Percentiles rank a stretch among this genome's conserved stretches.
These are phyloP conservation scores for Leishmania gerbilli DNA, from an alignment of 208 protist genomes.

Conservation along the genomic window DNA sequence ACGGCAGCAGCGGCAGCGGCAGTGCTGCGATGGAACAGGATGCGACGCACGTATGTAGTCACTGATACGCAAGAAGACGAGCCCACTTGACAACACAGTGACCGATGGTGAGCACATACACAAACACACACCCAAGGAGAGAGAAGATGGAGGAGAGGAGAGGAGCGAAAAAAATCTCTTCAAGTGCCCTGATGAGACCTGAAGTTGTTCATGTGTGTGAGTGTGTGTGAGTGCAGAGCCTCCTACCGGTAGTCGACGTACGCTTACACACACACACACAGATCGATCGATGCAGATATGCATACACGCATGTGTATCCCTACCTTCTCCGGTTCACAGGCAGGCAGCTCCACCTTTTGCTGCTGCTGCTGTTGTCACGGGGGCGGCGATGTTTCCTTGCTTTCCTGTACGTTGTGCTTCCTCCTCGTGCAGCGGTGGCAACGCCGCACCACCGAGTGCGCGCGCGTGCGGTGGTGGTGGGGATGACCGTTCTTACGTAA, in stretches of 20 bases:
- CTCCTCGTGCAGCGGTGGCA: too few species aligned
- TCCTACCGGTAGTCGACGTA: not conserved
- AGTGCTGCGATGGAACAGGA: not conserved
- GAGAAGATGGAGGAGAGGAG: too few species aligned
- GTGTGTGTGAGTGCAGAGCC: not conserved
- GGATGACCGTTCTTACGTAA: too few species aligned
- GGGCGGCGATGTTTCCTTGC: too few species aligned
- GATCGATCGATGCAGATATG: too few species aligned
- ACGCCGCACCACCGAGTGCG: too few species aligned
- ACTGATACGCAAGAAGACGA: not conserved
- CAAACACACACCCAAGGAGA: not conserved
- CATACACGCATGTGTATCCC: not conserved
- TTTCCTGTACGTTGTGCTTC: too few species aligned
- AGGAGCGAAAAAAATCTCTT: not conserved
- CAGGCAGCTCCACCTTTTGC: too few species aligned
- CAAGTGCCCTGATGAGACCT: not conserved
- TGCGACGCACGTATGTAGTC: not conserved
- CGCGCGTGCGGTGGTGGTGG: not conserved
- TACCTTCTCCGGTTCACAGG: too few species aligned
- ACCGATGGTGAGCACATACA: not conserved
- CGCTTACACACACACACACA: too few species aligned
- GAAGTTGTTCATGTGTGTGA: not conserved
- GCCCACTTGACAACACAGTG: not conserved
- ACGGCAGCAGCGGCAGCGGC: not conserved
- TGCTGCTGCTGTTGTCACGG: too few species aligned